Base-by-base conservation (phyloP, 2,329 filamentous ascomycete species). In the Penicillium sp. region DNA sequence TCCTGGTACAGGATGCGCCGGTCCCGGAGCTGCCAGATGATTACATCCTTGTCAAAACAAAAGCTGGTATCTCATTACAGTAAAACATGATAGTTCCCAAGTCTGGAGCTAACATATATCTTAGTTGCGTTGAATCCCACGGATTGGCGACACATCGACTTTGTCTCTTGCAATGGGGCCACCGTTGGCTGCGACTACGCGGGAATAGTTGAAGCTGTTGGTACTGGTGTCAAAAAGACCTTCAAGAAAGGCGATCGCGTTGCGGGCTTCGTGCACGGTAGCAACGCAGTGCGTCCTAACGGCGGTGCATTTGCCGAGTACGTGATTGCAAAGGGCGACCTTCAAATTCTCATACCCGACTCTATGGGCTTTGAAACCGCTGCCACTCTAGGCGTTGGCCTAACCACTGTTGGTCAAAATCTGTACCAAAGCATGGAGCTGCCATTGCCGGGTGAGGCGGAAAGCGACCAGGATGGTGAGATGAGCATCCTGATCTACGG, bases 301-400 rank as follows among this genome's bases (percentile, higher is more conserved):
- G 79, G 82, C 59, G 85, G 85, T 6, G 79, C 80, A 2, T 87
- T 86, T 67, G 83, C 81, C 7, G 79, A 86, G 57, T 83, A 84
- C 65, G 75, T 82, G 57, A 77, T 82, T 12, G 82, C 78, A 3
- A 86, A 84, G 65, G 83, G 76, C 3, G 82, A 83, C 56, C 63
- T 85, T 1, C 75, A 79, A 58, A 73, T 82, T 26, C 77, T 78
- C 54, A 73, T 86, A 10, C 79, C 83, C 0, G 77, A 82, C 6
- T 73, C 67, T 50, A 65, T 86, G 62, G 79, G 75, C 37, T 81
- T 82, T 59, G 81, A 85, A 62, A 80, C 84, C 15, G 85, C 83
- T 1, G 75, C 82, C 1, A 85, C 84, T 0, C 69, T 86, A 3
- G 81, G 83, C 1, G 78, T 84, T 0, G 84, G 82, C 2, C 71